phyloP scores from a whole-genome alignment of 768 basidiomycete species.

The Tricholoma bakamatsutake region DNA sequence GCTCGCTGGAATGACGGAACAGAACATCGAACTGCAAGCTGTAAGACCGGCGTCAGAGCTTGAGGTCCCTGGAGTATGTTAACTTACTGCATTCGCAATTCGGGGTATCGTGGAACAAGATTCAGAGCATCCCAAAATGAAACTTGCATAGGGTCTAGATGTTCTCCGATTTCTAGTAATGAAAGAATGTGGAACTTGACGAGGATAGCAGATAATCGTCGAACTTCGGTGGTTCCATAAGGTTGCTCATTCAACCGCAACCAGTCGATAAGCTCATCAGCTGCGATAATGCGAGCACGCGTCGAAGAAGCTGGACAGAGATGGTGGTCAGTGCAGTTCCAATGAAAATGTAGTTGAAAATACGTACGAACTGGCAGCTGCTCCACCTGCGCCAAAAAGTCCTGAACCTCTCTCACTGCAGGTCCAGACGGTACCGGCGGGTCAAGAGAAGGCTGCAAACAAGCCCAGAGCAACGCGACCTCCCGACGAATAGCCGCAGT shows the following conservation, averaged over 20 bases:
- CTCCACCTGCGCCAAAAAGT: slow-evolving; percentile 42
- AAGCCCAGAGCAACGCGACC: slow-evolving; percentile 31
- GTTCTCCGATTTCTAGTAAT: slow-evolving; percentile 36
- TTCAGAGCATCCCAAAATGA: slow-evolving; percentile 37
- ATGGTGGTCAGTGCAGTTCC: not conserved
- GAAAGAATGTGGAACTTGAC: slow-evolving; percentile 35
- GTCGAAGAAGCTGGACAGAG: slow-evolving; percentile 31
- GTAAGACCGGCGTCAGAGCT: not conserved
- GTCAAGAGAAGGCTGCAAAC: slow-evolving; percentile 21
- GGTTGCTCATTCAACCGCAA: slow-evolving; percentile 40
- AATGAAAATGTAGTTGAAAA: not conserved
- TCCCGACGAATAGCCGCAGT: slow-evolving; percentile 40
- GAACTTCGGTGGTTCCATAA: slow-evolving; percentile 31
- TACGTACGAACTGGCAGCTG: slow-evolving; percentile 41
- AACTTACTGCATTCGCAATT: slow-evolving; percentile 14
- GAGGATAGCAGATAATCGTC: slow-evolving; percentile 34
- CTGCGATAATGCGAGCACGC: slow-evolving; percentile 28
- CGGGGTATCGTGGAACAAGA: slow-evolving; percentile 17
- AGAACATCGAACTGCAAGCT: slow-evolving; percentile 37
- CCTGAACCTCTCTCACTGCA: slow-evolving; percentile 24
- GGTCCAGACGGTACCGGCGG: not conserved
- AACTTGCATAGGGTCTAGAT: slow-evolving; percentile 35
- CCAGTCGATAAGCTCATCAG: slow-evolving; percentile 61
- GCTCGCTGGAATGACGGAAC: slow-evolving; percentile 29
- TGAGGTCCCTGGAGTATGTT: not conserved